phyloP scores from a whole-genome alignment of 108 stramenopile genomes.

The Schizochytrium sp. region DNA sequence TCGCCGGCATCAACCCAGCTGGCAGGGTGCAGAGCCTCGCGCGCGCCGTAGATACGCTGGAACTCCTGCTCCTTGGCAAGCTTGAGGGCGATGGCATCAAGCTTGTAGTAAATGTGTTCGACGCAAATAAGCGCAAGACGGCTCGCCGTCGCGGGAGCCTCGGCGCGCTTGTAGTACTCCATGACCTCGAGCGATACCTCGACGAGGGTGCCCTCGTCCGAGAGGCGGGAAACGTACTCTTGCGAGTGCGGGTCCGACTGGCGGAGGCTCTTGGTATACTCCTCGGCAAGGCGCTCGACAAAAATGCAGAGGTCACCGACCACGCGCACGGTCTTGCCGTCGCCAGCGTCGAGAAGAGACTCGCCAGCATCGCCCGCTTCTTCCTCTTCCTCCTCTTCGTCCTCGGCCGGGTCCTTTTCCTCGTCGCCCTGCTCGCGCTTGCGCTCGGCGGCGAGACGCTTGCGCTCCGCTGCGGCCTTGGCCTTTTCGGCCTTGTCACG shows the following conservation, averaged over 20 bases:
- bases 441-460: background rate
- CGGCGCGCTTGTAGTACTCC: constrained; percentile 70
- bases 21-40: constrained; percentile 67
- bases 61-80: constrained; percentile 70
- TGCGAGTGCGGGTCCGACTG: constrained; percentile 77
- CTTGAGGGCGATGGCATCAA: constrained; percentile 75
- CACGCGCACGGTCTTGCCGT: constrained; percentile 58
- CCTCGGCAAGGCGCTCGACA: constrained; percentile 76
- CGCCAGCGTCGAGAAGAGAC: constrained; percentile 48
- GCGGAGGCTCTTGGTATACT: constrained; percentile 90
- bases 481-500: constrained; percentile 24
- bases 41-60: constrained; percentile 54
- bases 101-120: constrained; percentile 94
- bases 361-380: constrained; percentile 65
- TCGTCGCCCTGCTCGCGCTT: constrained; percentile 56
- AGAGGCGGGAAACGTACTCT: constrained; percentile 78
- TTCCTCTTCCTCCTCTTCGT: constrained; percentile 37
- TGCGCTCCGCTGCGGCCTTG: constrained; percentile 18
- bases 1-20: constrained; percentile 46
- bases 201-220: constrained; percentile 77
- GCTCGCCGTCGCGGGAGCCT: constrained; percentile 60
- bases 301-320: constrained; percentile 74
- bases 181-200: constrained; percentile 60
- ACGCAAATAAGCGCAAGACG: constrained; percentile 61
- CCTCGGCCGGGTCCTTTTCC: constrained; percentile 45